These are phyloP conservation scores for Pisolithus marmoratus DNA, from an alignment of 768 basidiomycete species.

Conservation along the genomic window DNA sequence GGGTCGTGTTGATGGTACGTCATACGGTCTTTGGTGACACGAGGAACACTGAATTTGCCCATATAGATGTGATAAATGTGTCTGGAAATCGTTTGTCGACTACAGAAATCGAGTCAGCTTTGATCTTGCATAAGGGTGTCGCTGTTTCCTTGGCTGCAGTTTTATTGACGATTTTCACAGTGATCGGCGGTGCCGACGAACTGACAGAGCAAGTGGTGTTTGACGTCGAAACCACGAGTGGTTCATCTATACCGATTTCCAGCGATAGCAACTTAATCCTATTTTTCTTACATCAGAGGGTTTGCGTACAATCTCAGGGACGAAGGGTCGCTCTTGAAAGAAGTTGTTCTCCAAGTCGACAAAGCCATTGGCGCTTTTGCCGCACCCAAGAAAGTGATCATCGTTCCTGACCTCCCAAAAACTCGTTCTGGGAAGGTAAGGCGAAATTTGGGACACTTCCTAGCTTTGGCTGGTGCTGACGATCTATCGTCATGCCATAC, in stretches of 20 bases:
- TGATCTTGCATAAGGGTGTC: slow-evolving; percentile 91
- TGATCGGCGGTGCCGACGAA: slow-evolving; percentile 82
- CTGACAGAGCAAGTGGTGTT: slow-evolving; percentile 91
- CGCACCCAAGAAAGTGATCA: slow-evolving; percentile 86
- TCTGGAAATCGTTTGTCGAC: slow-evolving; percentile 96
- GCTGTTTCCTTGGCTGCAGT: slow-evolving; percentile 93
- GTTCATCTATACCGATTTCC: background rate
- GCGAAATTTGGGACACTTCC: no score
- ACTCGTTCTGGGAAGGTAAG: slow-evolving; percentile 85
- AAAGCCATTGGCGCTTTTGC: slow-evolving; percentile 99
- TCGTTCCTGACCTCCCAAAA: slow-evolving; percentile 86
- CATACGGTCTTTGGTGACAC: slow-evolving; percentile 3
- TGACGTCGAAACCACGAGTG: slow-evolving; percentile 86
- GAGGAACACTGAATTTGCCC: background rate
- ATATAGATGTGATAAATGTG: slow-evolving; percentile 90
- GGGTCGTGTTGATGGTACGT: slow-evolving; percentile 87
- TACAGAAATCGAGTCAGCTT: slow-evolving; percentile 95
- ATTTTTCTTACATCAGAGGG: slow-evolving; percentile 43
- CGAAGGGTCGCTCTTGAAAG: slow-evolving; percentile 71
- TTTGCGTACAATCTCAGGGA: slow-evolving; percentile 70
- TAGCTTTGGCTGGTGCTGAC: no score
- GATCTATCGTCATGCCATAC: no score
- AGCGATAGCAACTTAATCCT: background rate
- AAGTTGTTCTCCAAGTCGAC: slow-evolving; percentile 89
- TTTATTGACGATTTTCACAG: slow-evolving; percentile 25